Evolutionary conservation across 345 rosid genomes (phyloP), one percentile per base, ranked within the genome.

Genomic region (Eucalyptus albens): DNA sequence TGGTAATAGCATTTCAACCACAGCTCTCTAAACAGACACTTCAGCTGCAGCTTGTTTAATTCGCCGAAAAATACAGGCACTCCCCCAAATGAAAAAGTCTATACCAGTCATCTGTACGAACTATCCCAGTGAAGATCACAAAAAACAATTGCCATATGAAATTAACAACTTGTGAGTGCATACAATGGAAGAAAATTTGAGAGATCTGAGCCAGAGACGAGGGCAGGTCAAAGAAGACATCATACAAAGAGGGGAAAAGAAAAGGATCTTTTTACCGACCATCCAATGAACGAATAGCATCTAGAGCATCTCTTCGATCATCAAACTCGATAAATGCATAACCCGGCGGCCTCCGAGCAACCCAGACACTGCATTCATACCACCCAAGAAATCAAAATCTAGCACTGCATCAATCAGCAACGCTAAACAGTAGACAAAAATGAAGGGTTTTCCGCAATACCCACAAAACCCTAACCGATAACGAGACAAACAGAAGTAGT

Each of bases 311-410:
- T 88, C 97, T 93, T 45, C 94, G 96, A 87, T 96, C 98, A 65
- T 95, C 98, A 87, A 97, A 96, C 92, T 97, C 99, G 67, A 97
- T 89, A 90, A 96, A 97, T 29, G 99, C 99, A 91, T 97, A 97
- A 29, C 99, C 99, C 1, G 97, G 98, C 7, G 99, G 99, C 93
- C 99, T 96, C 89, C 98, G 93, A 88, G 98, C 99, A 89, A 97
- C 99, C 98, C 99, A 97, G 11, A 97, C 99, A 94, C 99, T 97
- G 97, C 93, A 88, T 37, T 86, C 47, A 53, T 55, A 50, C 47
- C 40, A 86, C 88, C 50, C n/a, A 51, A 42, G 44, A 86, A 33
- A 50, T 50, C 9, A 51, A 50, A 86, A 26, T 51, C 88, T 11
- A 86, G 47, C 13, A 77, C 27, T 2, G 47, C 29, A 77, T 40